A percentile compares a stretch with the other conserved stretches of the same genome.
Evolutionary conservation across 176 grass and related monocot genomes (phyloP).

Genomic region (Poa annua): DNA sequence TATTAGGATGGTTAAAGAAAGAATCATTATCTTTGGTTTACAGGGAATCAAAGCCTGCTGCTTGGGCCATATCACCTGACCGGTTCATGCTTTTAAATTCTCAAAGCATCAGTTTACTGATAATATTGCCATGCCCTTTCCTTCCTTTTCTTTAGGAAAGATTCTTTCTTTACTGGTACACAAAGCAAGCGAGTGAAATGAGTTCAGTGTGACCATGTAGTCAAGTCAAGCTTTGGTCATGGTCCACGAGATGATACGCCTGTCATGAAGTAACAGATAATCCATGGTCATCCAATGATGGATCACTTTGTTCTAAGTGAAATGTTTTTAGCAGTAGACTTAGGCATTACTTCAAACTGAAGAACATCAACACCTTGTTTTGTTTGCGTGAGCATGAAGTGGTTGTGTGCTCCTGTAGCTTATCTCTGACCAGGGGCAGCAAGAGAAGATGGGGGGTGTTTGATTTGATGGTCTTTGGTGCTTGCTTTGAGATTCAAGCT

Average conservation of each 20-base stretch:
- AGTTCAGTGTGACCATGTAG: slow-evolving; percentile 13
- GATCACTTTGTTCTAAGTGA: background rate
- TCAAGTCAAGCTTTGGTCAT: slow-evolving; percentile 25
- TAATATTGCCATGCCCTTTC: background rate
- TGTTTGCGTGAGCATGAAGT: slow-evolving; percentile 2
- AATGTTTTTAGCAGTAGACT: background rate
- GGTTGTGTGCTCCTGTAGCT: slow-evolving; percentile 42
- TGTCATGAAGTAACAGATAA: too few relatives aligned
- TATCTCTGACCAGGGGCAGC: slow-evolving; percentile 46
- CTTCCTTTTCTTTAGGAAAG: background rate
- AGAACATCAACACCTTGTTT: slow-evolving; percentile 20
- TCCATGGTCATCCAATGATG: slow-evolving; percentile 27
- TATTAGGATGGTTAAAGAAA: slow-evolving; percentile 6
- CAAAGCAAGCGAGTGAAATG: slow-evolving; percentile 29
- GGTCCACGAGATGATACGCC: too few relatives aligned
- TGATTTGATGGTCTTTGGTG: slow-evolving; percentile 48
- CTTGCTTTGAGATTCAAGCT: slow-evolving; percentile 73
- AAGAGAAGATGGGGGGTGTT: background rate
- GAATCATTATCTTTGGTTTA: background rate
- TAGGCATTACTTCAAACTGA: slow-evolving; percentile 18
- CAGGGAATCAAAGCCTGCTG: background rate
- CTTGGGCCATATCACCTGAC: slow-evolving; percentile 28
- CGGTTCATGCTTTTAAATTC: slow-evolving; percentile 10
- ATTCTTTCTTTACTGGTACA: slow-evolving; percentile 1
- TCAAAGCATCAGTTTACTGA: background rate